Evolutionary conservation across 768 basidiomycete genomes (phyloP), one percentile per base, ranked within the genome.

Genomic region (Vararia minispora): DNA sequence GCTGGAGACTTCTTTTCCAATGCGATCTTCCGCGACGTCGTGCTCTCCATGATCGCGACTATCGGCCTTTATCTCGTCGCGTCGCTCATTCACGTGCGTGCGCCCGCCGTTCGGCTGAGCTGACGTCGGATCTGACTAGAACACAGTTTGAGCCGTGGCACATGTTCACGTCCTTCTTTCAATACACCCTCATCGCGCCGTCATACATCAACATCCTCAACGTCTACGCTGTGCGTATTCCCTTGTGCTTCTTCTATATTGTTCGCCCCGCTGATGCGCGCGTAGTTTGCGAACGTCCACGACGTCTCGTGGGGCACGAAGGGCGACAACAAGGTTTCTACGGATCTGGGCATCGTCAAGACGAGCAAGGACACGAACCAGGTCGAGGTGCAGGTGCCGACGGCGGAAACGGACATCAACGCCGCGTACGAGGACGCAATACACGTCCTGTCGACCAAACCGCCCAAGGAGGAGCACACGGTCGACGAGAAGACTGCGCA

Each of bases 281-380:
- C n/a, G 1, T 43, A 84, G 78, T 88, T 89, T 48, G 76, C 85
- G 3, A 89, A 89, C 53, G 84, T 87, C 5, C 84, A 89, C 58
- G 90, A 92, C 42, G 80, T 92, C 8, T 89, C 86, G 4, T 92
- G 91, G 91, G 90, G 91, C 26, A 98, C 88, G 4, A 98, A 94
- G 55, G 94, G 87, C 24, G 88, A 86, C 59, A 91, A 90, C 65
- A 91, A 79, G 52, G 72, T 82, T 30, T 69, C 66, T 38, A 81
- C 80, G 18, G 87, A 92, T 48, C 75, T 98, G 5, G 95, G 94
- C 31, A 79, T 79, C 5, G 84, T 92, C 45, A 71, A 70, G 34
- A 66, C 66, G 1, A 64, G 66, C 25, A 71, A 71, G 41, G 73
- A 79, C 42, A 78, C 79, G 52, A 83, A 83, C 48, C 80, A 86